These are phyloP conservation scores for Schizopora paradoxa DNA, from an alignment of 1,284 basidiomycete species.

Conservation along the genomic window DNA sequence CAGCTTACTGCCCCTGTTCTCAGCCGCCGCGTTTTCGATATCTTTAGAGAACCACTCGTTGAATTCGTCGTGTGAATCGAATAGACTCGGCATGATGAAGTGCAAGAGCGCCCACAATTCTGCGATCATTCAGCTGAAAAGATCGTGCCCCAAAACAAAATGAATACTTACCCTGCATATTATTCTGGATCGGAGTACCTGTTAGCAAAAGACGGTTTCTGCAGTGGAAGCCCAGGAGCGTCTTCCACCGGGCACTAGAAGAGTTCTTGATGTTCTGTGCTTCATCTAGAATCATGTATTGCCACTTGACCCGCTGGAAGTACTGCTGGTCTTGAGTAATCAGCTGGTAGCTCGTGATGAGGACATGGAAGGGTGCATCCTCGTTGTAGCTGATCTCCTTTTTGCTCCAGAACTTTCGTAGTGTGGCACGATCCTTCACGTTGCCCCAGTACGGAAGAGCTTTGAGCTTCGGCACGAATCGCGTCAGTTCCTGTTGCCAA, in stretches of 20 bases:
- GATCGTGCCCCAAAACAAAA: slow-evolving; percentile 2
- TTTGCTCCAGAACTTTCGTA: slow-evolving; percentile 98
- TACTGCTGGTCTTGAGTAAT: slow-evolving; percentile 98
- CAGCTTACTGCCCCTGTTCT: slow-evolving; percentile 86
- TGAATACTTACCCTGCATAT: slow-evolving; percentile 83
- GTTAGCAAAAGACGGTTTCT: slow-evolving; percentile 94
- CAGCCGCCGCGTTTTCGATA: slow-evolving; percentile 86
- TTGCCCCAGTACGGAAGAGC: slow-evolving; percentile 98
- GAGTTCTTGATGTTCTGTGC: slow-evolving; percentile 99
- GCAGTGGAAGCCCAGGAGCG: slow-evolving; percentile 92
- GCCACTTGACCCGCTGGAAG: slow-evolving; percentile 98
- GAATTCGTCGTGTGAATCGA: slow-evolving; percentile 99
- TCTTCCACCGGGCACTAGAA: slow-evolving; percentile 97
- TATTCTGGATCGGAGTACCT: slow-evolving; percentile 98
- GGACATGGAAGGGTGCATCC: slow-evolving; percentile 94
- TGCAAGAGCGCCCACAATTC: slow-evolving; percentile 99
- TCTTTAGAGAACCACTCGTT: slow-evolving; percentile 99
- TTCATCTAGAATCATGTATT: slow-evolving; percentile 99
- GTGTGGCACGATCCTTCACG: slow-evolving; percentile 90
- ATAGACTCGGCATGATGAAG: slow-evolving; percentile 99
- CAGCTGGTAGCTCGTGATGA: slow-evolving; percentile 97
- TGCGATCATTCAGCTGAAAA: slow-evolving; percentile 31
- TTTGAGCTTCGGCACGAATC: slow-evolving; percentile 93
- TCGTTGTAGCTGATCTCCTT: slow-evolving; percentile 95
- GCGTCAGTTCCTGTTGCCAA: slow-evolving; percentile 98